Evolutionary conservation across 1,139 yeast genomes (phyloP).

Genomic region (Yamadazyma epiphylla): DNA sequence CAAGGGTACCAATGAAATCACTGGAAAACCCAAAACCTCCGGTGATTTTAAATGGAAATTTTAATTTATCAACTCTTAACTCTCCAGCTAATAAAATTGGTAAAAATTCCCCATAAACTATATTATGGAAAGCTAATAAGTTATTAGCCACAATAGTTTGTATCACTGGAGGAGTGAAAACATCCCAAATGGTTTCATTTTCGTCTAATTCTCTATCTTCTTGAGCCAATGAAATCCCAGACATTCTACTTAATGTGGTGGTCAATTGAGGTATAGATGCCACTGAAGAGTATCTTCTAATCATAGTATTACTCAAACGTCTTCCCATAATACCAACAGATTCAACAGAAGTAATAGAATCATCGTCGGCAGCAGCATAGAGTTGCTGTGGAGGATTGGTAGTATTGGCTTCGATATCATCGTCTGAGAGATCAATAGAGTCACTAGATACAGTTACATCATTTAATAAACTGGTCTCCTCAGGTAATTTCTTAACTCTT

Average conservation of each 20-base stretch:
- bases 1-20: constrained; percentile 48
- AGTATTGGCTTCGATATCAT: constrained; percentile 2
- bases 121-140: constrained; percentile 33
- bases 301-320: constrained; percentile 34
- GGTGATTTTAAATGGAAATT: constrained; percentile 31
- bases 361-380: constrained; percentile 11
- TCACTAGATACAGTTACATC: constrained; percentile 5
- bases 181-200: constrained; percentile 6
- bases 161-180: constrained; percentile 11
- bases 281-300: constrained; percentile 36
- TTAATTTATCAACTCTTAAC: constrained; percentile 24
- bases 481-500: constrained; percentile 5
- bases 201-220: constrained; percentile 8
- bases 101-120: constrained; percentile 55
- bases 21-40: constrained; percentile 36
- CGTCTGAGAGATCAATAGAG: constrained; percentile 5
- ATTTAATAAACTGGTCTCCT: constrained; percentile 1
- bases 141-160: constrained; percentile 12
- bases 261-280: constrained; percentile 7
- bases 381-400: constrained; percentile 10
- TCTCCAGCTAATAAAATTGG: constrained; percentile 59
- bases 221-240: constrained; percentile 11
- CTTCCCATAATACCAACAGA: constrained; percentile 28
- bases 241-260: constrained; percentile 11
- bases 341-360: constrained; percentile 14